Conservation (phyloP, 2,329 filamentous ascomycete species). For the Botrytis galanthina region DNA sequence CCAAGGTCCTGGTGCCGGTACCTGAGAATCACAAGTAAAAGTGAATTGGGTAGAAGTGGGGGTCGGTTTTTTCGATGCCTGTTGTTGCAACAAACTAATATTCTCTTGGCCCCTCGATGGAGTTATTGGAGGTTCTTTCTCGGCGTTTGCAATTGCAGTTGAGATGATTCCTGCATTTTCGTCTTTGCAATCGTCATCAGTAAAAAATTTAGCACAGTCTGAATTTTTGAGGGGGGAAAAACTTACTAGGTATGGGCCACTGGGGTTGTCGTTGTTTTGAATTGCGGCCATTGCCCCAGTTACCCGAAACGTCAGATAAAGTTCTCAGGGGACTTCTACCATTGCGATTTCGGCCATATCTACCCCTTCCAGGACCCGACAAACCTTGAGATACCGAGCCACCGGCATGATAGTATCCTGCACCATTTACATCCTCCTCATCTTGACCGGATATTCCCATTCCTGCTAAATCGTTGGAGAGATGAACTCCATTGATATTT, state of each 20-base stretch:
- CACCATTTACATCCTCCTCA: constrained; percentile 43
- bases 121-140: constrained; percentile 57
- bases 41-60: constrained; percentile 87
- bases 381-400: constrained; percentile 62
- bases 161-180: constrained; percentile 79
- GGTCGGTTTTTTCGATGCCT: constrained; percentile 57
- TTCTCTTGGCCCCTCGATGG: constrained; percentile 69
- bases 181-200: constrained; percentile 42
- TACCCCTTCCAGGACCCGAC: constrained; percentile 80
- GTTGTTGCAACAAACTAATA: constrained; percentile 72
- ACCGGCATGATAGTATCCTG: constrained; percentile 55
- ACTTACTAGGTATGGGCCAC: constrained; percentile 37
- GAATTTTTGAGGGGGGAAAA: constrained; percentile 19
- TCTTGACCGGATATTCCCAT: constrained; percentile 56
- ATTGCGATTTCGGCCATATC: constrained; percentile 67
- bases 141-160: constrained; percentile 87
- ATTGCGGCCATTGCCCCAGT: constrained; percentile 38
- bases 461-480: constrained; percentile 63
- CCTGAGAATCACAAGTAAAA: constrained; percentile 91
- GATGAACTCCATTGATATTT: constrained; percentile 42
- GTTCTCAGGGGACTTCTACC: constrained; percentile 62
- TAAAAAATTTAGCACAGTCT: constrained; percentile 22
- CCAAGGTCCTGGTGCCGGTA: constrained; percentile 75
- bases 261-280: constrained; percentile 37
- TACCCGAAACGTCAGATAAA: constrained; percentile 51